Evolutionary conservation across 257 asterid species (phyloP), one percentile per base, ranked within the genome.

Genomic region (Solanum etuberosum): DNA sequence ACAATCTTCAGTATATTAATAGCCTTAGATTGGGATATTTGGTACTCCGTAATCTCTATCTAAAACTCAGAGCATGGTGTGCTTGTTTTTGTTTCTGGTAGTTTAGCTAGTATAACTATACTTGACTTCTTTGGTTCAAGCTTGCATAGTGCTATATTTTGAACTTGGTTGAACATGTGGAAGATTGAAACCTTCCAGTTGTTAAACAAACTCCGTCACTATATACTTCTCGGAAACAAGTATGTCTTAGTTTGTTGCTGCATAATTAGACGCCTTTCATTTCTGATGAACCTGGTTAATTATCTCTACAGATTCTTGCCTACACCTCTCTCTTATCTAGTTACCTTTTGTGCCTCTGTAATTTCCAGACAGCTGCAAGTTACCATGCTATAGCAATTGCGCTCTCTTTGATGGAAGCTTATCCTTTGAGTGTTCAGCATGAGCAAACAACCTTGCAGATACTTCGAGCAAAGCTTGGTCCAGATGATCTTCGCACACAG

Each of bases 361-460:
- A 81, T 81, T 48, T 81, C 31, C 98, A 97, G 99, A 97, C 99
- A 89, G 99, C 99, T 88, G 99, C 99, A 76, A 97, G 99, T 92
- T 97, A 97, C 90, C 99, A 97, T 82, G 99, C 99, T 90, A 96
- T 97, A 89, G 99, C 99, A 86, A 97, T 97, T 83, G 99, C 99
- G 87, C 97, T 97, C 91, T 97, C 99, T 4, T 90, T 97, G 94
- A 97, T 97, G 99, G 99, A 97, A 85, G 99, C 98, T 87, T 97
- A 96, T 92, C 92, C 99, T 27, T 95, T 97, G 88, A 97, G 99
- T 57, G 99, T 97, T 89, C 99, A 95, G 90, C 99, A 97, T 86
- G 99, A 97, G 88, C 98, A 96, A 92, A 97, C 99, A 77, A 96
- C 99, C n/a, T 93, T 97, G 73, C 96, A 92, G 91, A 97, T 97